A percentile compares a stretch with the other conserved stretches of the same genome.
Conservation (phyloP, 2,329 filamentous ascomycete species). For the Aspergillus versicolor region DNA sequence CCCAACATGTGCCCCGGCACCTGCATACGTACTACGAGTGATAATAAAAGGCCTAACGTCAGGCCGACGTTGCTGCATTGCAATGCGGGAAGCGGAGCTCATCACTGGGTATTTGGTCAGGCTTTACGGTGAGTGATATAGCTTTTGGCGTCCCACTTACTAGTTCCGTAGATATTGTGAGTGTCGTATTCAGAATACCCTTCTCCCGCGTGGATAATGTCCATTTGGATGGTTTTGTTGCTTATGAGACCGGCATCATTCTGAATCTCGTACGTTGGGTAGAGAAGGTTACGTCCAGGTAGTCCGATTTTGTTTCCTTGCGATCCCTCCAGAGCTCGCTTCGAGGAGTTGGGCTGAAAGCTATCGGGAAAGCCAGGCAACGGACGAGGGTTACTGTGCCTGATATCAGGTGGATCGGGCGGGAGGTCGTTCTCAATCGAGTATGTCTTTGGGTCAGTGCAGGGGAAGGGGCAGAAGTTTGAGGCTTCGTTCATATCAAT, state of each 20-base stretch:
- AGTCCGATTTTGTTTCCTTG: slow-evolving; percentile 51
- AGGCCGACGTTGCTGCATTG: slow-evolving; percentile 67
- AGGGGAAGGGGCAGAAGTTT: slow-evolving; percentile 58
- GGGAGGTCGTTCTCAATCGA: slow-evolving; percentile 45
- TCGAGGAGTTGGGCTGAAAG: slow-evolving; percentile 58
- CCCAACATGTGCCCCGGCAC: slow-evolving; percentile 61
- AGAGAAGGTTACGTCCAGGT: slow-evolving; percentile 62
- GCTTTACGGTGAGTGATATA: not conserved
- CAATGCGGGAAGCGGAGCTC: slow-evolving; percentile 62
- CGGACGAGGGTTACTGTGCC: slow-evolving; percentile 58
- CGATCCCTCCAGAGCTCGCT: slow-evolving; percentile 9
- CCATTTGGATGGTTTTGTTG: slow-evolving; percentile 64
- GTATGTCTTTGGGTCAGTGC: slow-evolving; percentile 55
- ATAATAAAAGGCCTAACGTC: slow-evolving; percentile 67
- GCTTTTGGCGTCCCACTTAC: slow-evolving; percentile 28
- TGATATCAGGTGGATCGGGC: slow-evolving; percentile 62
- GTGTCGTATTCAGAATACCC: slow-evolving; percentile 70
- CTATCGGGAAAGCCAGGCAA: slow-evolving; percentile 68
- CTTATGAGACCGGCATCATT: slow-evolving; percentile 56
- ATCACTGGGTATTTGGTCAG: slow-evolving; percentile 53
- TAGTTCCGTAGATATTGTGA: slow-evolving; percentile 73
- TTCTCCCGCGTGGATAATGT: slow-evolving; percentile 62
- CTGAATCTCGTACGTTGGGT: slow-evolving; percentile 64
- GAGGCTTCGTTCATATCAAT: slow-evolving; percentile 67
- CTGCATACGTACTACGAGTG: slow-evolving; percentile 73